Base-by-base conservation (phyloP, 257 asterid genomes). In the Salvia miltiorrhiza region DNA sequence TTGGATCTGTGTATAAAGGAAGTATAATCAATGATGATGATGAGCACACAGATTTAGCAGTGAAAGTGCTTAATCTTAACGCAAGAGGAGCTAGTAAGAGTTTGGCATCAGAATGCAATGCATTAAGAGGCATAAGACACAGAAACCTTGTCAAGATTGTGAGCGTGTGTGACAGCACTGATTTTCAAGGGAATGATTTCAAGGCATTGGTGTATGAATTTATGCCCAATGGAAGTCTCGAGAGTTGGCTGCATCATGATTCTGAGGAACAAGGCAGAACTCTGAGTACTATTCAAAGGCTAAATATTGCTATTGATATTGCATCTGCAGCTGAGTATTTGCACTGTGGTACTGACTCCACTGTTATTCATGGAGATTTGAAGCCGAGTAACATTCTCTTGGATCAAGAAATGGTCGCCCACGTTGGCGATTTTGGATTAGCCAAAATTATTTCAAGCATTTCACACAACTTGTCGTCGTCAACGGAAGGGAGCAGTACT, bases 301-400 rank as follows among this genome's bases (percentile, higher is more conserved):
- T 55, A 2, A n/a, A 55, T 67, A 73, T 9, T 73, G 84, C 67
- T 2, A 39, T 62, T 1, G 84, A 76, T 52, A 71, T 76, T 63
- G 79, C 67, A 5, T 44, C 5, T 2, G 67, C 23, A 41, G 53
- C 37, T 1, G 66, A 60, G 16, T 60, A 60, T 14, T 41, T 60
- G 17, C 66, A 60, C 49, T 10, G 28, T 12, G 48, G 79, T 10
- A 70, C 63, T 9, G 71, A 66, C 23, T 20, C 50, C 0, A 16
- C 57, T 0, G 8, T 76, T 57, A 72, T 60, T 23, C 82, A 80
- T 61, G 86, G 62, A 13, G 62, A 55, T 28, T 55, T 55, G 62
- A 55, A 55, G 12, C 11, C 62, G 0, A 26, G 20, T 3, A 55
- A 55, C 12, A 55, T 55, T 55, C 62, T 55, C 0, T 26, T 55